Base-by-base conservation (phyloP, 1,139 yeast species). In the Geotrichum aggregatum region DNA sequence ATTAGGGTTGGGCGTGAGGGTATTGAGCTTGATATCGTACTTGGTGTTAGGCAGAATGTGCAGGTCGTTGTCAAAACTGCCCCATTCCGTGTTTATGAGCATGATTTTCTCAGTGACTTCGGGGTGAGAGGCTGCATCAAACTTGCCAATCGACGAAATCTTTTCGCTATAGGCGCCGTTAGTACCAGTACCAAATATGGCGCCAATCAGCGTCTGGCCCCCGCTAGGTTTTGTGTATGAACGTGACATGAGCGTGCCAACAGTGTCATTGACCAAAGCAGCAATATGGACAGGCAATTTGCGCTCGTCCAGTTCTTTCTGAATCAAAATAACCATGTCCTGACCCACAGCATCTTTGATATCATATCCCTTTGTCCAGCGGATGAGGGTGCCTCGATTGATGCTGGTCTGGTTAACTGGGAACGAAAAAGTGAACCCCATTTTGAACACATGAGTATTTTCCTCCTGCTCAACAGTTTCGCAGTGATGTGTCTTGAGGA, bases 31-130 rank as follows among this genome's bases (percentile, higher is more conserved):
- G 45, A 71, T 68, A 70, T 91, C 98, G 66, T 82, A 89, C 57
- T 79, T 78, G 3, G 95, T 87, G 49, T 73, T 76, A 54, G 96
- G 97, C 60, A 89, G 74, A 44, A 81, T 73, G 59, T 79, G 72
- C 53, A 88, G 74, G 26, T 79, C 81, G 64, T 89, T 89, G 69
- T 91, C 98, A 65, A 89, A 91, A 42, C 96, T 87, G 56, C 98
- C 98, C 96, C 98, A 91, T 71, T 91, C 98, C 41, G 96, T 89
- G 72, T 91, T 91, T 64, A 91, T 77, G 54, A 88, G 86, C 97
- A 91, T 91, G 56, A 87, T 83, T 56, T 79, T 78, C 30, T 78
- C 80, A 46, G 71, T 66, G 26, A 69, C 62, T 49, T 72, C 72
- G 47, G 77, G 65, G 40, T 74, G 70, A 74, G 75, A 66, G 10